Evolutionary conservation across 805 yeast species (phyloP), one percentile per base, ranked within the genome.

Genomic region (Suhomyces emberorum): DNA sequence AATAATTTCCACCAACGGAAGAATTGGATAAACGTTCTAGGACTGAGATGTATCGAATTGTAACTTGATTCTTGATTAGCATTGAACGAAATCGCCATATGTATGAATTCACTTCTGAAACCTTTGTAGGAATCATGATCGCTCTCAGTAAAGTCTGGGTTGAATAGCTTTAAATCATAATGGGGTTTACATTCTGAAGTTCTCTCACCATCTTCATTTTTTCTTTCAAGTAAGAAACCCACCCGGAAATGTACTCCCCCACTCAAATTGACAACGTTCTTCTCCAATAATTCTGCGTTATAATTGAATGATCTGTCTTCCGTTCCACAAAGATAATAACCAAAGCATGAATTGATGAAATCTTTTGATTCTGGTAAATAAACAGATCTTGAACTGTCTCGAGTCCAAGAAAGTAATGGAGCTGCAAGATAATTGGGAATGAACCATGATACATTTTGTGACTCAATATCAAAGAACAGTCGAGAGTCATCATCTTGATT

Each of bases 1-100:
- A 91, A 91, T 46, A 85, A 72, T 22, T 63, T 61, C 95, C 96
- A 89, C 98, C 98, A 93, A 4, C 59, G 54, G 51, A 78, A 79
- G 62, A 93, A 88, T 41, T 79, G 83, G 6, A 63, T 54, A 46
- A 91, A 69, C 0, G 81, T 73, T 4, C 65, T 66, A 1, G 96
- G 95, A 2, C 88, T 72, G 35, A 91, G 61, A 54, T 89, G 95
- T 30, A 85, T 72, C 1, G 88, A 70, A 59, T 89, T 91, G 48
- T 80, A 79, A 8, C 70, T 63, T 4, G 53, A 41, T 1, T 54
- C 61, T 12, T 53, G 54, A 32, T 64, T 54, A 1, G 73, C 70
- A 37, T 52, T 50, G 16, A 69, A 39, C 3, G 72, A 55, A 20
- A 68, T 61, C 2, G 65, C 57, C 72, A 69, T 67, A 39, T 68